These are phyloP conservation scores for Lepidopterella palustris DNA, from an alignment of 495 filamentous ascomycete species.

Conservation along the genomic window DNA sequence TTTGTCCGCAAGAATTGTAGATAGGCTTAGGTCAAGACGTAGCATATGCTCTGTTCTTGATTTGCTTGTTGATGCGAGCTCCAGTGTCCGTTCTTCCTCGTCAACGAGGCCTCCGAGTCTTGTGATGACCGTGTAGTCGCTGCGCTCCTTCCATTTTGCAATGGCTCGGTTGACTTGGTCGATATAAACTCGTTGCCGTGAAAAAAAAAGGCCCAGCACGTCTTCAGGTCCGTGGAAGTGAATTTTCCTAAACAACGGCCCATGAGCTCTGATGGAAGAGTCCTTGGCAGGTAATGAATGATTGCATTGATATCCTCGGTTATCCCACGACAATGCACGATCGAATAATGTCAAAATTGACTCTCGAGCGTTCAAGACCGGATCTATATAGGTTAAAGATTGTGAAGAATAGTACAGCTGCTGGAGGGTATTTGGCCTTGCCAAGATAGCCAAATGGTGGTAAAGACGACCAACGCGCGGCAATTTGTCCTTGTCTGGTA, in stretches of 20 bases:
- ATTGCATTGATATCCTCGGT: neutral
- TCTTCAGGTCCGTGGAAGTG: neutral
- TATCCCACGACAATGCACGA: conserved; percentile 36
- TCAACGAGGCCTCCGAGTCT: no score
- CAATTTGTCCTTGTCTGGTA: no score
- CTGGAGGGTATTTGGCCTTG: conserved; percentile 53
- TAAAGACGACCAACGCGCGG: neutral
- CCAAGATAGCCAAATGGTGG: neutral
- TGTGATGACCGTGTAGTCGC: no score
- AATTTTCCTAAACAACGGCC: neutral
- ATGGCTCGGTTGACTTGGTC: neutral
- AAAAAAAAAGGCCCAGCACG: neutral
- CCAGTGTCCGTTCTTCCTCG: no score
- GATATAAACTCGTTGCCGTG: neutral
- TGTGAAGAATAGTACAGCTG: conserved; percentile 64
- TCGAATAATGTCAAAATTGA: conserved; percentile 64
- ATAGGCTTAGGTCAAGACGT: no score
- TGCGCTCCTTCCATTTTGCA: neutral
- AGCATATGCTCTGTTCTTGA: no score
- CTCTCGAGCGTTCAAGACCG: conserved; percentile 46
- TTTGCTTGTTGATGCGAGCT: no score
- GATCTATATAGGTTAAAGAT: conserved; percentile 28
- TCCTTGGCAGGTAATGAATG: neutral
- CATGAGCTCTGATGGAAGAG: neutral
- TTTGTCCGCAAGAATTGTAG: no score